Evolutionary conservation across 306 rosid genomes (phyloP), one percentile per base, ranked within the genome.

Genomic region (Cicer pinnatifidum): DNA sequence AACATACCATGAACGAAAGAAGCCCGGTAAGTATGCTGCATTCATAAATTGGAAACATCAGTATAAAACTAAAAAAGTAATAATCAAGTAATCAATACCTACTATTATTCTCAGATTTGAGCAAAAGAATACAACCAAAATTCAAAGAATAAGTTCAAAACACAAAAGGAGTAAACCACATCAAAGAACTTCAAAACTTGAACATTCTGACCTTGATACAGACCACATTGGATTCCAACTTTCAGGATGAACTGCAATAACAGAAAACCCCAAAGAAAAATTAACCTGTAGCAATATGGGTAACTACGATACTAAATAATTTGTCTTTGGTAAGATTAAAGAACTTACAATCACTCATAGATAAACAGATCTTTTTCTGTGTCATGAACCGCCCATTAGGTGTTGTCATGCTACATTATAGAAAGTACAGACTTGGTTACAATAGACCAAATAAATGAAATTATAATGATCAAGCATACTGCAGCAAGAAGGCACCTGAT

Each of bases 161-260:
- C 72, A 40, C 15, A 28, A 16, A 6, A 17, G 50, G 35, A 17
- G 71, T 9, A 66, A 33, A 48, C 43, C 6, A 7, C 64, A 7
- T 39, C 33, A 47, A 48, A 6, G 50, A 47, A 69, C 77, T 72
- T 67, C 12, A 61, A 33, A 65, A 69, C 56, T 44, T 50, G 46
- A 77, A 12, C 50, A n/a, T 41, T 51, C 92, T 82, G 76, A 94
- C 99, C 97, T 94, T 68, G 99, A 89, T 11, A 90, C 97, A 7
- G 97, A 94, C 99, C 99, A 94, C 97, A 94, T 90, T 11, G 99
- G 99, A 87, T 94, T 94, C 99, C 99, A 94, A 86, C 88, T 89
- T 85, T 94, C 99, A 4, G 99, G 99, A 85, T 94, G 99, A 85
- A 91, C 99, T 91, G 86, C 85, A 81, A 70, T 72, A 59, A 12